Percentiles rank a stretch among this genome's conserved stretches.
These are phyloP conservation scores for Trichocladium uniseriatum DNA, from an alignment of 495 filamentous ascomycete genomes.

Conservation along the genomic window DNA sequence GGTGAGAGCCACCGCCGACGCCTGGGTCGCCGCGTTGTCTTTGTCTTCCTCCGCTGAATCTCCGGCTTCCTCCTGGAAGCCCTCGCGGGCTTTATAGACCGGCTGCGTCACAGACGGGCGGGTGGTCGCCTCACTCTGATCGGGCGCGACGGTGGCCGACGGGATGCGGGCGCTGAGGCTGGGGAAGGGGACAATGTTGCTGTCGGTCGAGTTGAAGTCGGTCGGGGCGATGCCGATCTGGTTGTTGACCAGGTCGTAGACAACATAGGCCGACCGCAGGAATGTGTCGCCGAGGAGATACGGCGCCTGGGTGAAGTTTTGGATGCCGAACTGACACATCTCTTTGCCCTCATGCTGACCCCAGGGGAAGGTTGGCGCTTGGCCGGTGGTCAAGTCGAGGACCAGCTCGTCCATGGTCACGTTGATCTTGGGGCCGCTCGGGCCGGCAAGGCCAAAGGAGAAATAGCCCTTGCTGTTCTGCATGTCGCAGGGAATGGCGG, in stretches of 20 bases:
- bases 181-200: constrained; percentile 43
- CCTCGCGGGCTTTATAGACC: constrained; percentile 31
- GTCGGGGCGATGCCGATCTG: constrained; percentile 79
- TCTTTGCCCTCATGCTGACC: constrained; percentile 45
- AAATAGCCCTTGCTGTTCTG: constrained; percentile 53
- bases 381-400: constrained; percentile 45
- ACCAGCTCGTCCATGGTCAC: constrained; percentile 73
- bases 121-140: constrained; percentile 29
- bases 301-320: constrained; percentile 50
- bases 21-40: constrained; percentile 27
- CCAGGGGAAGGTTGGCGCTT: constrained; percentile 34
- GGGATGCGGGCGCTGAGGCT: constrained; percentile 43
- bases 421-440: constrained; percentile 52
- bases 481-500: constrained; percentile 63
- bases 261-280: constrained; percentile 84
- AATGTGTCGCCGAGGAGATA: constrained; percentile 91
- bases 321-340: constrained; percentile 68
- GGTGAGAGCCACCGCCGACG: constrained; percentile 28
- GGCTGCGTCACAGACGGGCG: constrained; percentile 24
- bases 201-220: constrained; percentile 67
- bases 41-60: constrained; percentile 1
- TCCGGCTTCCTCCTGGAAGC: constrained; percentile 25
- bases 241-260: constrained; percentile 87
- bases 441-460: constrained; percentile 62
- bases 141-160: constrained; percentile 37